Base-by-base conservation (phyloP, 179 eudicot species). In the Spergularia azorica region DNA sequence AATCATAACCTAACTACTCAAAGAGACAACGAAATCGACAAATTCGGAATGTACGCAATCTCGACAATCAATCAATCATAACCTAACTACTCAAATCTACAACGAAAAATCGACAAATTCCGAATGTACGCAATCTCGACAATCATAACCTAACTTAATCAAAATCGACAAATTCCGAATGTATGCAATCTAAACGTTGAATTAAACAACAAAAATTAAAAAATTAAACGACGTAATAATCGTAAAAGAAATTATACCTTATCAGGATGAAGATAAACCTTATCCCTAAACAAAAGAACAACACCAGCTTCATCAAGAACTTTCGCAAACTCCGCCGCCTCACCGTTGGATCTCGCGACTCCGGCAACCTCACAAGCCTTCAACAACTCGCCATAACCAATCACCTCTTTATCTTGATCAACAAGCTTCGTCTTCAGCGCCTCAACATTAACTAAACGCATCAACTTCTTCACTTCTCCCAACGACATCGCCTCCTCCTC, bases 251-350 rank as follows among this genome's bases (percentile, higher is more conserved):
- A 69, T 38, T 61, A 3, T 80, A 94, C 98, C 97, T 92, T 92
- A 70, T 92, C 90, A 6, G 96, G 97, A 80, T 94, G 97, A 56
- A 94, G 91, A 76, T 94, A 89, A 21, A 90, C 94, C 76, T 87
- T 88, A 80, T 94, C 96, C 62, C 98, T 80, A 43, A 92, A 90
- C 46, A 94, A 85, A 67, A 94, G 79, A 63, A 94, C 89, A 43
- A 94, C 97, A n/a, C 96, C 97, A 60, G 98, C 96, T 9, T 94
- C 94, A 76, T 94, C 98, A 54, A 94, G 87, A 74, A 87, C 92
- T 32, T 72, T 68, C 2, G 90, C 95, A 54, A 87, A 92, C 8
- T 82, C 83, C 54, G 70, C 84, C 9, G 98, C 97, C 77, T 94
- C 98, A 0, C 80, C 87, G 18, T 5, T 50, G 36, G 94, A 83